phyloP scores from a whole-genome alignment of 164 flowering plant species.

The Aristolochia californica region DNA sequence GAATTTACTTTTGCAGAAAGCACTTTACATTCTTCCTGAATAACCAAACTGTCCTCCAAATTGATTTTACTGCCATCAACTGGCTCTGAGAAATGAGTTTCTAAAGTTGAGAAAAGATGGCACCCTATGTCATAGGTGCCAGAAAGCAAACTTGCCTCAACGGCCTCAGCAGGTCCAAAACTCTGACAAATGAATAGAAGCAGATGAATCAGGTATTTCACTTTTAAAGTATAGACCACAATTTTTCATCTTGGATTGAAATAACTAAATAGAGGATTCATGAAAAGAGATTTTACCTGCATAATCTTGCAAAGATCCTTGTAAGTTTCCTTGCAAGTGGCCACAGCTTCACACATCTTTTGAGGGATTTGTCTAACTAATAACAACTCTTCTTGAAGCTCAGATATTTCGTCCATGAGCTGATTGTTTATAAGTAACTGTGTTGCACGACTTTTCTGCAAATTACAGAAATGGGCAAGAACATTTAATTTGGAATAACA shows the following conservation, averaged over 20 bases:
- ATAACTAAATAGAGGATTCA: not conserved
- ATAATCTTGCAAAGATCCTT: slow-evolving; percentile 39
- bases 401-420: slow-evolving; percentile 38
- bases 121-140: slow-evolving; percentile 50
- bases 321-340: slow-evolving; percentile 50
- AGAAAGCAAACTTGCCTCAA: slow-evolving; percentile 40
- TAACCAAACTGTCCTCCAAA: slow-evolving; percentile 15
- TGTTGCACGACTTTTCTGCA: slow-evolving; percentile 44
- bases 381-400: slow-evolving; percentile 51
- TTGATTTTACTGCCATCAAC: slow-evolving; percentile 18
- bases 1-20: slow-evolving; percentile 37
- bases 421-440: slow-evolving; percentile 43
- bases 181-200: slow-evolving; percentile 29
- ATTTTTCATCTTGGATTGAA: not conserved
- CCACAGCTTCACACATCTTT: slow-evolving; percentile 43
- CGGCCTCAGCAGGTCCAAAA: slow-evolving; percentile 38
- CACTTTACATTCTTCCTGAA: slow-evolving; percentile 36
- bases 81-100: slow-evolving; percentile 34
- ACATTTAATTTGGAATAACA: too few relatives aligned
- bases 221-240: not conserved
- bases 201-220: not conserved
- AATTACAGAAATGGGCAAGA: not conserved
- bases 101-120: slow-evolving; percentile 57
- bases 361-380: slow-evolving; percentile 43
- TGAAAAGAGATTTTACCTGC: slow-evolving; percentile 38